Conservation (phyloP, 139 green algal genomes). For the Micractinium sp. region DNA sequence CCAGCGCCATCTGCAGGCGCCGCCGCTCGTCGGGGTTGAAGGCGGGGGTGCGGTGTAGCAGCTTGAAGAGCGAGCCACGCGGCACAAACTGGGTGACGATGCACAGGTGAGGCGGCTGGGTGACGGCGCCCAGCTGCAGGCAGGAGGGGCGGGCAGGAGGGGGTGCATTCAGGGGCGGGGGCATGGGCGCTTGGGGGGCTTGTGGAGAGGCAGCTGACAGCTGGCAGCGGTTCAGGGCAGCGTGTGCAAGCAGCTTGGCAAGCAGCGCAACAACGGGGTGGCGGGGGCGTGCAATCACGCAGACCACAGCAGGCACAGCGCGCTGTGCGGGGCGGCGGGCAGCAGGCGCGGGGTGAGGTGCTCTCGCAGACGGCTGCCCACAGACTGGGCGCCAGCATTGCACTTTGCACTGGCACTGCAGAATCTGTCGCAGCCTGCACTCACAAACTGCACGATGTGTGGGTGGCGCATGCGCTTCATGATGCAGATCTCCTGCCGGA, state of each 20-base stretch:
- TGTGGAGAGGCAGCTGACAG: too few relatives aligned
- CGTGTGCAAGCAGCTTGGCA: too few relatives aligned
- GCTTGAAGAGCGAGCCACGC: conserved; percentile 68
- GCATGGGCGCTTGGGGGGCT: background rate
- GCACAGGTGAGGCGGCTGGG: conserved; percentile 66
- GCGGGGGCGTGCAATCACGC: too few relatives aligned
- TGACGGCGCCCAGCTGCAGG: conserved; percentile 63
- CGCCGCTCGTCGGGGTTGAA: conserved; percentile 62
- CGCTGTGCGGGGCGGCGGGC: background rate
- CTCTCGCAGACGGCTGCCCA: too few relatives aligned
- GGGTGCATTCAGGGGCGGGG: too few relatives aligned
- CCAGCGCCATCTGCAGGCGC: conserved; percentile 80
- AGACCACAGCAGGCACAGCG: background rate
- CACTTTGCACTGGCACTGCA: too few relatives aligned
- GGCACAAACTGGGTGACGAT: conserved; percentile 84
- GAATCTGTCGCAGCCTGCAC: too few relatives aligned
- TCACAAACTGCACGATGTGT: conserved; percentile 74
- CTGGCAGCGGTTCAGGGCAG: too few relatives aligned
- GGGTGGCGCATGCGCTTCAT: conserved; percentile 76
- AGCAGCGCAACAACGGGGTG: too few relatives aligned
- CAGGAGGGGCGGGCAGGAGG: background rate
- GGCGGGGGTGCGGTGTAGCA: conserved; percentile 64
- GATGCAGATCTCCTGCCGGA: conserved; percentile 64
- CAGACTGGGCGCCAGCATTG: too few relatives aligned
- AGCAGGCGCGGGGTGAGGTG: too few relatives aligned